Evolutionary conservation across 495 filamentous ascomycete species (phyloP).

Genomic region (Daldinia vernicosa): DNA sequence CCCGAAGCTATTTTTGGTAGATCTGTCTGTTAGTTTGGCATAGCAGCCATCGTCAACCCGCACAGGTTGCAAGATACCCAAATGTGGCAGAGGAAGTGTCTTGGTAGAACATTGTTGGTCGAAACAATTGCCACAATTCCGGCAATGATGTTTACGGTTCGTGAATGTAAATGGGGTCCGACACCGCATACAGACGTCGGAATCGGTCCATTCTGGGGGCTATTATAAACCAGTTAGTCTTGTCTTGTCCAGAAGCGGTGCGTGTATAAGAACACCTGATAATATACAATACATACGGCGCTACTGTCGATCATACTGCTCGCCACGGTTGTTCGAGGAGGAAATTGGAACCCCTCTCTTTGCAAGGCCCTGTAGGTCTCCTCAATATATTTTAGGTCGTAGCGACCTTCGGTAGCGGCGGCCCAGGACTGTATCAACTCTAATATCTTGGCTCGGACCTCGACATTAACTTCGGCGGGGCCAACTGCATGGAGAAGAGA

Average conservation of each 20-base stretch:
- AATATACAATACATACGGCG: constrained; percentile 70
- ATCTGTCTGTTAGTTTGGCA: constrained; percentile 83
- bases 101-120: constrained; percentile 93
- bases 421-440: constrained; percentile 96
- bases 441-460: constrained; percentile 88
- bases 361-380: constrained; percentile 86
- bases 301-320: constrained; percentile 97
- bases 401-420: constrained; percentile 84
- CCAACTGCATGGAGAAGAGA: constrained; percentile 85
- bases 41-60: constrained; percentile 98
- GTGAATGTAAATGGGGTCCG: constrained; percentile 95
- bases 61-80: constrained; percentile 90
- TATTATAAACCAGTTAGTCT: constrained; percentile 50
- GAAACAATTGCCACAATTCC: constrained; percentile 97
- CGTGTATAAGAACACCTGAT: neutral
- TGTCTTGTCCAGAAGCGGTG: neutral
- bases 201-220: constrained; percentile 98
- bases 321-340: constrained; percentile 84
- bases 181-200: constrained; percentile 98
- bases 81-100: constrained; percentile 84
- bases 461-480: constrained; percentile 76
- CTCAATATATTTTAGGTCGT: constrained; percentile 83
- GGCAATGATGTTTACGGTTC: constrained; percentile 96
- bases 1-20: constrained; percentile 47
- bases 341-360: constrained; percentile 86